These are phyloP conservation scores for Taphrina wiesneri DNA, from an alignment of 1,139 yeast genomes.

Conservation along the genomic window DNA sequence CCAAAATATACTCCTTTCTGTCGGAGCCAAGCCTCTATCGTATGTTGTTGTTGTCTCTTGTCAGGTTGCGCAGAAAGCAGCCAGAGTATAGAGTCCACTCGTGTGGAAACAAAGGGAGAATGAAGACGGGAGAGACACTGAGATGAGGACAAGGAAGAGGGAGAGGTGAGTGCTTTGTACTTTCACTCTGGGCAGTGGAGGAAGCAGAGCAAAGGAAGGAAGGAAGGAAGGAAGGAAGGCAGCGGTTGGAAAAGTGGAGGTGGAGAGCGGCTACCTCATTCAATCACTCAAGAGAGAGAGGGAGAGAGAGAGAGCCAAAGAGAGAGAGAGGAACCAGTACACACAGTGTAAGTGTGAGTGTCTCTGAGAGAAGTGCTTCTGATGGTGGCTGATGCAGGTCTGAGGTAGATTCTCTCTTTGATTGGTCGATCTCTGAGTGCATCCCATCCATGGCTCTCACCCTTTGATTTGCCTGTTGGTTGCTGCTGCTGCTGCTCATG, in stretches of 20 bases:
- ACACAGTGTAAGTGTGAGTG: neutral
- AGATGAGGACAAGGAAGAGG: neutral
- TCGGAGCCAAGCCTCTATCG: neutral
- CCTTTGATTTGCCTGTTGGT: neutral
- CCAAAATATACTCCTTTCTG: neutral
- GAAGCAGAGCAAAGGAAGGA: neutral
- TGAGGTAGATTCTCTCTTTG: too few species aligned
- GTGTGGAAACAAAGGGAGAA: neutral
- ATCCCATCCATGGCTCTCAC: too few species aligned
- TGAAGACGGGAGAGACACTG: neutral
- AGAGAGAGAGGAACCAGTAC: neutral
- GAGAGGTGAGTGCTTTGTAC: neutral
- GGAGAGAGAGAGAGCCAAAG: neutral
- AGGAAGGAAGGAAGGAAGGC: neutral
- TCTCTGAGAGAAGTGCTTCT: neutral
- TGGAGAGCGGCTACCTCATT: neutral
- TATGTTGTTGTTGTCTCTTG: neutral
- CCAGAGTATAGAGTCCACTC: neutral
- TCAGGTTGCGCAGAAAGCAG: neutral
- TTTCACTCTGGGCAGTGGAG: neutral
- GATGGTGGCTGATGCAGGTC: too few species aligned
- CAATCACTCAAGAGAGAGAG: neutral
- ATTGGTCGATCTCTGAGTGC: too few species aligned
- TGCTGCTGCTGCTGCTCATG: constrained; percentile 2
- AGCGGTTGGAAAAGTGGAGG: neutral